Percentiles rank a stretch among this genome's conserved stretches.
phyloP scores from a whole-genome alignment of 208 protist genomes.

The Leishmania major region DNA sequence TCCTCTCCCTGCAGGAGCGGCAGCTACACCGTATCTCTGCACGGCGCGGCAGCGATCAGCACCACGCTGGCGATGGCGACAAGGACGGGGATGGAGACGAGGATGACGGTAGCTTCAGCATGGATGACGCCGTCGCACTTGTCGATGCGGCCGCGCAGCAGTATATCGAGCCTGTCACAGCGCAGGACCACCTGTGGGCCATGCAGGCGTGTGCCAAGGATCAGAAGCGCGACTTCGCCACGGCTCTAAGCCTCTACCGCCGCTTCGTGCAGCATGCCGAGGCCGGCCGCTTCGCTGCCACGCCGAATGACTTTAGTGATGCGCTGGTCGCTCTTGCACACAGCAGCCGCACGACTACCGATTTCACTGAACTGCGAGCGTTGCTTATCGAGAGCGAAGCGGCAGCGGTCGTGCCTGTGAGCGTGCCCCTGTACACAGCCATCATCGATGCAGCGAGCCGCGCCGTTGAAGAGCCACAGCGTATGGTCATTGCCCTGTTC shows the following conservation, averaged over 20 bases:
- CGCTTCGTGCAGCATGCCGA: conserved; percentile 66
- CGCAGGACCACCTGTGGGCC: conserved; percentile 67
- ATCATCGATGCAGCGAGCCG: conserved; percentile 74
- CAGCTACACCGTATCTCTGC: conserved; percentile 13
- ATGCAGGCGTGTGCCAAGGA: conserved; percentile 64
- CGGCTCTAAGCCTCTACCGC: conserved; percentile 67
- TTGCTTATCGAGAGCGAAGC: conserved; percentile 61
- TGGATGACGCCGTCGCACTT: conserved; percentile 59
- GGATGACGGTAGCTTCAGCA: conserved; percentile 38
- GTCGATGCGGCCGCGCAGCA: conserved; percentile 60
- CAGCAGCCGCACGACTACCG: conserved; percentile 42
- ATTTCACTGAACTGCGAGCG: conserved; percentile 67
- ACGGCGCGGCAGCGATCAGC: not conserved
- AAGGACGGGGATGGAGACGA: conserved; percentile 4
- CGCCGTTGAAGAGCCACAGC: conserved; percentile 51
- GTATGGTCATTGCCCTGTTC: conserved; percentile 71
- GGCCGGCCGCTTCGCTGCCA: conserved; percentile 40
- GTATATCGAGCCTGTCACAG: conserved; percentile 44
- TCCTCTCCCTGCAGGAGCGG: conserved; percentile 52
- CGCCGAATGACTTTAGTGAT: conserved; percentile 31
- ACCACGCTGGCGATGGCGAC: not conserved
- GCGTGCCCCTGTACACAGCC: conserved; percentile 75
- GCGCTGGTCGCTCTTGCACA: conserved; percentile 62
- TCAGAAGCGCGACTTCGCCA: conserved; percentile 55
- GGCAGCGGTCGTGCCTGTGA: conserved; percentile 59